Base-by-base conservation (phyloP, 371 early-diverging fungal species). In the Apophysomyces ossiformis region DNA sequence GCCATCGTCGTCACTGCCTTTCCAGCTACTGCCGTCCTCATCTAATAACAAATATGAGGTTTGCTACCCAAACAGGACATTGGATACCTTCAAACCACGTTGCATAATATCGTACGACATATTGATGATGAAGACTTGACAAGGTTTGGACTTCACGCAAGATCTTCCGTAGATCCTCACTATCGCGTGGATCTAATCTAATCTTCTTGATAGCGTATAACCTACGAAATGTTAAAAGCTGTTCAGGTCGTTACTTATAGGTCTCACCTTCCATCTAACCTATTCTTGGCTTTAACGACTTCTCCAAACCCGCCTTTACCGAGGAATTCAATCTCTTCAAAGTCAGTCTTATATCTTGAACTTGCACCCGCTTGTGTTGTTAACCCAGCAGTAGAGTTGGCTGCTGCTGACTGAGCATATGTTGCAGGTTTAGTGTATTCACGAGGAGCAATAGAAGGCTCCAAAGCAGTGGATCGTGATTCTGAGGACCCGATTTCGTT, bases 281-380 rank as follows among this genome's bases (percentile, higher is more conserved):
- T 70, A 59, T 97, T 97, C 36, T 95, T 82, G 0, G 94, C 94
- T 71, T 98, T 98, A 61, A 96, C 92, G 2, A 97, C 98, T 66
- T 92, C 92, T 9, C 98, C 98, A 81, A 96, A 97, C 0, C 96
- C 96, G 8, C 94, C 97, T 72, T 89, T 90, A 0, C 98, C 98
- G 9, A 98, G 78, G 67, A 94, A 95, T 68, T 93, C 94, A 37
- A 96, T 81, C 71, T 98, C 96, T 69, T 96, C 95, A 83, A 96
- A 97, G 70, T 97, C 97, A 4, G 88, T 72, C 63, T 81, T 84
- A 74, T 96, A 97, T 3, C 93, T 83, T 5, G 93, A 93, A 1
- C 60, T 61, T 3, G 67, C 41, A 8, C 41, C 41, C 13, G 11
- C 41, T 41, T 41, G 41, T 41, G 41, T 41, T 8, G 41, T 41